Percentiles rank a stretch among this genome's conserved stretches.
Evolutionary conservation across 176 grass and related monocot species (phyloP).

Genomic region (Musa beccarii): DNA sequence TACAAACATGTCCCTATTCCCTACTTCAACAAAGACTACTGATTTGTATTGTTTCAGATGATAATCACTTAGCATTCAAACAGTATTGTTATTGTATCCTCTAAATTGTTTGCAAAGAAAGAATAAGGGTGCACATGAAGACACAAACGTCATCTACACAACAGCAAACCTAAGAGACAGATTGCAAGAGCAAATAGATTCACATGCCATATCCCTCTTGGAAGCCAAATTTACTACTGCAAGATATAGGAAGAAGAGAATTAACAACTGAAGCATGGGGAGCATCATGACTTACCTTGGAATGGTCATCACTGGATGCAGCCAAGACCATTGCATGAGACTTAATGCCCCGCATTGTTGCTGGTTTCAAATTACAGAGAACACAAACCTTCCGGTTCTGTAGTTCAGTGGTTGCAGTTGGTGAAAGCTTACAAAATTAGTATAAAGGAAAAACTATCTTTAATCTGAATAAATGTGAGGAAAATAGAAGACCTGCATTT

Average conservation of each 20-base stretch:
- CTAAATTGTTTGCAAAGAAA: background rate
- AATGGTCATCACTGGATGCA: slow-evolving; percentile 71
- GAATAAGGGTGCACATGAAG: too few species aligned
- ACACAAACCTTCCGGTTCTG: slow-evolving; percentile 78
- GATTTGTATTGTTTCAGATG: too few species aligned
- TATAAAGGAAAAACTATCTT: background rate
- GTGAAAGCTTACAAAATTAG: background rate
- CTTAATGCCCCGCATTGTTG: slow-evolving; percentile 78
- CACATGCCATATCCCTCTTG: background rate
- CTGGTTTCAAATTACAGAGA: slow-evolving; percentile 92
- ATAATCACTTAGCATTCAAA: too few species aligned
- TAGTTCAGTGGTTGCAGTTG: background rate
- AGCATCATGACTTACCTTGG: slow-evolving; percentile 34
- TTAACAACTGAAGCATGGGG: background rate
- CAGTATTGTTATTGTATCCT: background rate
- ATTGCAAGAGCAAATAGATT: background rate
- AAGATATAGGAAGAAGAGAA: background rate
- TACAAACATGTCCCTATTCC: too few species aligned
- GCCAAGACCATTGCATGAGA: slow-evolving; percentile 92
- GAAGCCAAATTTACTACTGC: background rate
- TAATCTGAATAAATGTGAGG: background rate
- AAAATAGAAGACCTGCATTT: slow-evolving; percentile 53
- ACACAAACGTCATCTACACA: background rate
- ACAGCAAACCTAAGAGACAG: background rate
- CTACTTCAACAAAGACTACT: too few species aligned